Conservation (phyloP, 2,329 filamentous ascomycete species). For the Clathrospora elynae region DNA sequence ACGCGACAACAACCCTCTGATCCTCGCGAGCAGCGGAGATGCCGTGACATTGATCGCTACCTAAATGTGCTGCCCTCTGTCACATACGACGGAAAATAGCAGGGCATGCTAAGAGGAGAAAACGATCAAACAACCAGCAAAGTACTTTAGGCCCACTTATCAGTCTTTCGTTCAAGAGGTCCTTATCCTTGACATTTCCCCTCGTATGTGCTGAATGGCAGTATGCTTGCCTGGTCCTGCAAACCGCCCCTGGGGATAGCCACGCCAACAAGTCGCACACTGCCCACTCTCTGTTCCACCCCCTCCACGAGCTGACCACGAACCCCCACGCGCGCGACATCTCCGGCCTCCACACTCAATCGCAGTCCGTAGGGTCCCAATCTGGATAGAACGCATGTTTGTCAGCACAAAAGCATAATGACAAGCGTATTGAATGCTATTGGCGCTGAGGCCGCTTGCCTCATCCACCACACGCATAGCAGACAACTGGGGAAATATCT, state of each 20-base stretch:
- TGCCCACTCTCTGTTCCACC: too few relatives aligned
- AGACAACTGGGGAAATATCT: background rate
- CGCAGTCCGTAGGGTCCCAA: slow-evolving; percentile 55
- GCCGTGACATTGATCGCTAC: slow-evolving; percentile 5
- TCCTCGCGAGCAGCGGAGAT: slow-evolving; percentile 7
- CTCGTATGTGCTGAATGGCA: too few relatives aligned
- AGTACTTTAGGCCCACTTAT: too few relatives aligned
- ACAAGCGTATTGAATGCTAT: background rate
- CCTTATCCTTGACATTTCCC: too few relatives aligned
- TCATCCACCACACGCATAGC: background rate
- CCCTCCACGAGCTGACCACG: slow-evolving; percentile 15
- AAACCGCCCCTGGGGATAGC: too few relatives aligned
- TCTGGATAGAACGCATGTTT: slow-evolving; percentile 35
- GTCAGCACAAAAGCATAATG: slow-evolving; percentile 21
- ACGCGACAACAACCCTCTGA: background rate
- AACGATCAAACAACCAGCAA: too few relatives aligned
- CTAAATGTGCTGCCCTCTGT: too few relatives aligned
- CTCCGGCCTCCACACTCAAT: slow-evolving; percentile 29
- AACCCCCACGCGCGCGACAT: slow-evolving; percentile 29
- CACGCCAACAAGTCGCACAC: too few relatives aligned
- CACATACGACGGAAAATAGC: background rate
- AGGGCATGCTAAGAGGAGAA: too few relatives aligned
- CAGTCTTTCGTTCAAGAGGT: too few relatives aligned
- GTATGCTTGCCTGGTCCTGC: too few relatives aligned
- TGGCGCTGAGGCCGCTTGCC: background rate